Evolutionary conservation across 805 yeast species (phyloP), one percentile per base, ranked within the genome.

Genomic region (Ogataea corticis): DNA sequence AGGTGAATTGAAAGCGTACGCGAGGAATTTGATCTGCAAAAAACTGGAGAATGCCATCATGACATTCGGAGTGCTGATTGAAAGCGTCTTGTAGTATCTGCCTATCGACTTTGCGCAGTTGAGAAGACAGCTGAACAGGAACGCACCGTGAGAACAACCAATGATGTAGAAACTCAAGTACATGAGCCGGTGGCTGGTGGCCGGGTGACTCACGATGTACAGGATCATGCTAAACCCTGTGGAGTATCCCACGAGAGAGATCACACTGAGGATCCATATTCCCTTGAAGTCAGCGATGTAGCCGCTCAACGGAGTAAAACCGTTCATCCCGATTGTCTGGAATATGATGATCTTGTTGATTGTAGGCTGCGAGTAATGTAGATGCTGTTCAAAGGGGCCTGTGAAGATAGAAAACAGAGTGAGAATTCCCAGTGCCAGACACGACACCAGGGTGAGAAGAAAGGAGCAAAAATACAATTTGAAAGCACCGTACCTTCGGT

Each of bases 211-310:
- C 29, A 64, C 65, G n/a, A 75, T 67, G 11, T 66, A 44, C 18
- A 76, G 68, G 1, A 80, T 75, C 42, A 73, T 49, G 27, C 72
- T 66, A 66, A 87, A 90, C 15, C 89, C 83, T 1, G 89, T 81
- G 5, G 80, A 71, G 56, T 85, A 86, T 15, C 83, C 73, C 46
- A 77, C 50, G 16, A 84, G 69, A 3, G 91, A 73, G 15, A 86
- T 55, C n/a, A 83, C 54, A 7, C 89, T 76, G 33, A 90, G 63
- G 18, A 84, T 66, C 48, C 85, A 83, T 3, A 91, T 87, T 0
- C 96, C 96, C 54, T 82, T 83, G 18, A 82, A 71, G 61, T 90
- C 97, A 0, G 96, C 94, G 39, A 87, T 70, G 50, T 84, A 78
- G 0, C 97, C 97, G 44, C 89, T 67, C 1, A 85, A 59, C 0